Evolutionary conservation across 306 rosid genomes (phyloP).

Genomic region (Spatholobus suberectus): DNA sequence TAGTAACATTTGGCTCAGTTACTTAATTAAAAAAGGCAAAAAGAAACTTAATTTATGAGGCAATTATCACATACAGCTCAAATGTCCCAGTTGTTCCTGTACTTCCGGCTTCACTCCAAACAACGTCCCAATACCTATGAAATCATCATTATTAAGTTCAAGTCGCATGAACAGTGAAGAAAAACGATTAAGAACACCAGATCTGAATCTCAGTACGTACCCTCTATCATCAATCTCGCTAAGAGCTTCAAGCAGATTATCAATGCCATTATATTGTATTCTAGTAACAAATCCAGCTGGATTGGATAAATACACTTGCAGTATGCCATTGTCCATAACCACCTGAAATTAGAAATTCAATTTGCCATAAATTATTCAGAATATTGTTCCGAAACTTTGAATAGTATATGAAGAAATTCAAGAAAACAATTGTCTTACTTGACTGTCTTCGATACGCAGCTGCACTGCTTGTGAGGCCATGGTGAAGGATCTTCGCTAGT

Average conservation of each 20-base stretch:
- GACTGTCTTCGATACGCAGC: constrained; percentile 48
- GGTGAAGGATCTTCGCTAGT: constrained; percentile 21
- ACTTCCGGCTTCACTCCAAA: constrained; percentile 86
- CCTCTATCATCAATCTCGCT: constrained; percentile 60
- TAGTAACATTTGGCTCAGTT: background rate
- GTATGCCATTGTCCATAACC: constrained; percentile 76
- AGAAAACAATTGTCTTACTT: constrained; percentile 47
- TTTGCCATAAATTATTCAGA: constrained; percentile 16
- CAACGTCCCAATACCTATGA: constrained; percentile 91
- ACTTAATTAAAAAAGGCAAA: background rate
- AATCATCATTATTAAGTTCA: background rate
- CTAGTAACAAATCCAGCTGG: constrained; percentile 80
- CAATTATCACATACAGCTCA: constrained; percentile 61
- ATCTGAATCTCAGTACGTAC: constrained; percentile 44
- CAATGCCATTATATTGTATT: constrained; percentile 67
- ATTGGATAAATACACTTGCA: constrained; percentile 72
- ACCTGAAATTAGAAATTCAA: constrained; percentile 53
- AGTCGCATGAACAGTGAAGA: background rate
- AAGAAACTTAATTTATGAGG: background rate
- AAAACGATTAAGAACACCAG: background rate
- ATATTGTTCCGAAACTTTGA: background rate
- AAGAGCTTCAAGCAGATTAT: constrained; percentile 72
- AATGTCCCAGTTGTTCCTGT: constrained; percentile 66
- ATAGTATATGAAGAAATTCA: background rate
- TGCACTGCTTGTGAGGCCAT: constrained; percentile 64